Evolutionary conservation across 371 early-diverging fungal genomes (phyloP), one percentile per base, ranked within the genome.

Genomic region (Mortierella sp.): DNA sequence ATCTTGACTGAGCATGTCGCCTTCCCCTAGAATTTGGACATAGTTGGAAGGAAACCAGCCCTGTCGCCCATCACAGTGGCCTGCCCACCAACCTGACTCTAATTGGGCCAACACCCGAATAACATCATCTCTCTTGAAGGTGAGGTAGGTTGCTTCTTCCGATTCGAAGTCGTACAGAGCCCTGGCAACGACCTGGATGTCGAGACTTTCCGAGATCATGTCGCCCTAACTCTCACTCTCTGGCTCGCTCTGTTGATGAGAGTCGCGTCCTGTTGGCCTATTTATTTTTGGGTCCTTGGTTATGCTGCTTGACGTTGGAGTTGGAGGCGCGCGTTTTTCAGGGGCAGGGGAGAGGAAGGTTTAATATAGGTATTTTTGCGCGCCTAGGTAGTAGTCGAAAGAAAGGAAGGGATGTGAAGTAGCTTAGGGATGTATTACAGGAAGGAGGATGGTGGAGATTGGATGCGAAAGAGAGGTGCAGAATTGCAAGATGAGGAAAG

Each of bases 41-140:
- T 71, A 71, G 54, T 72, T 72, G 53, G 73, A 72, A 4, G 95
- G 97, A 73, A 95, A 95, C 95, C 95, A 95, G 17, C 95, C 95
- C 57, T 89, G 84, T 43, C 79, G 78, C 42, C 84, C 89, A 60
- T 85, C 84, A 50, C 87, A 89, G 42, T 80, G 80, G 37, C 93
- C 94, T 62, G 95, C 93, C 97, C 97, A 96, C 97, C 97, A 96
- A 17, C 97, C 97, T 3, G 94, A 90, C 59, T 93, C 90, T 34
- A 94, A 86, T 61, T 92, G 87, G 8, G 89, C 86, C 34, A 93
- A 81, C 1, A 96, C 96, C 59, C 92, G 88, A 71, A 96, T 91
- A 41, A 93, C 80, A 53, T 92, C 94, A 51, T 91, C 91, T 61
- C 89, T 79, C 46, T 85, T 81, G 64, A 96, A 95, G 9, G 92